Base-by-base conservation (phyloP, 768 basidiomycete genomes). In the Boletus rex-veris region DNA sequence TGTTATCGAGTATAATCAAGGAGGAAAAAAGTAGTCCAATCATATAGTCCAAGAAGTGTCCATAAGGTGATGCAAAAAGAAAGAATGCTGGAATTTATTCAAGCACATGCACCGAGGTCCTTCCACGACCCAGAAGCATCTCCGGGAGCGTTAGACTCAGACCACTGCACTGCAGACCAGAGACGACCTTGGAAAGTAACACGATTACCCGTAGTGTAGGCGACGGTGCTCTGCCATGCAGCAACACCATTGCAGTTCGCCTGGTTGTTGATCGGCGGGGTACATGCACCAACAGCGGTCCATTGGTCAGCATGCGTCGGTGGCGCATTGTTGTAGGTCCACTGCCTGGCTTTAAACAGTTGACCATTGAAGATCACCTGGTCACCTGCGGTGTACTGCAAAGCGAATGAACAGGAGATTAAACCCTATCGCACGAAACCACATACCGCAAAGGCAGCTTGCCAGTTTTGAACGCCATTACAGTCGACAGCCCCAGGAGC, bases 131-230 rank as follows among this genome's bases (percentile, higher is more conserved):
- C 67, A 9, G 67, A 69, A 2, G 54, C 6, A 16, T 67, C 67
- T 4, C 63, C 69, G 0, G 67, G 69, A 6, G 30, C 0, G 37
- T 69, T 69, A 0, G 65, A 54, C 26, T 45, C 0, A 0, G 47
- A 46, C 67, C 67, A 71, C 47, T 69, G 65, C 10, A 57, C 58
- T 6, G 67, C 62, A 10, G 45, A 36, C 67, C 69, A 69, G 1
- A 69, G 48, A 2, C 42, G 55, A 0, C 26, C 43, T 4, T 57
- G 52, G 5, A n/a, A 64, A 1, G 54, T 64, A 0, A 61, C 69
- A 21, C 36, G 7, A 0, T 49, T 55, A 0, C 69, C 69, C 2
- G 53, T 1, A 1, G 24, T 41, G 24, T 69, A 69, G 4, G 64
- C 65, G 3, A 48, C 52, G 0, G 11, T 36, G 5, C 33, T 41